Base-by-base conservation (phyloP, 495 filamentous ascomycete genomes). In the Hapsidospora chrysogenum region DNA sequence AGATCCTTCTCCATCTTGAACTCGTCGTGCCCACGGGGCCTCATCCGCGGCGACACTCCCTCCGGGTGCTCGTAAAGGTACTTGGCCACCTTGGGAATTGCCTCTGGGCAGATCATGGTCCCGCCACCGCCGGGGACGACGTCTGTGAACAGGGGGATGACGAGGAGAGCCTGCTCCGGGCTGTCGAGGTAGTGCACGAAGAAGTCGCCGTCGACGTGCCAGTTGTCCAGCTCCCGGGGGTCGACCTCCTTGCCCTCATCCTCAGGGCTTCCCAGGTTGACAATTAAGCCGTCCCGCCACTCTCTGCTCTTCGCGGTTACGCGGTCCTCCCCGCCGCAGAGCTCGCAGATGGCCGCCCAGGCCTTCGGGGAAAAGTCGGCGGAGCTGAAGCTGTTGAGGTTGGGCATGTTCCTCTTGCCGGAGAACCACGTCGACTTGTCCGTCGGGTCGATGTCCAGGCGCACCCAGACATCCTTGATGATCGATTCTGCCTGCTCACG, bases 151-250 rank as follows among this genome's bases (percentile, higher is more conserved):
- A 81, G 42, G 3, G 78, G 77, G 31, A 74, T 80, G 13, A 83
- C 73, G 0, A 84, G 57, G 30, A 83, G 50, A 0, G 61, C 78
- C 50, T 85, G 78, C 54, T 83, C 78, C 0, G 71, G 70, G 30
- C 70, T 76, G 51, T 83, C 78, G 11, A 85, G 60, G 43, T 74
- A 83, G 56, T 82, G 77, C 10, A 76, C 61, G 53, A 83, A 81
- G 51, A 80, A 81, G 44, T 82, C 78, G 1, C 78, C 78, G 52
- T 83, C 78, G 16, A 79, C 74, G 50, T 85, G 79, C 78, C 78
- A 85, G 6, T 58, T 60, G 15, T 52, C 41, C n/a, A 81, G 54
- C 5, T 70, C 63, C 21, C 57, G 41, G 31, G 71, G 57, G 37
- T 49, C 45, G 19, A 62, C 54, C 23, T 64, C 47, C 23, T 64